These are phyloP conservation scores for Fragaria iinumae DNA, from an alignment of 306 rosid genomes.

Conservation along the genomic window DNA sequence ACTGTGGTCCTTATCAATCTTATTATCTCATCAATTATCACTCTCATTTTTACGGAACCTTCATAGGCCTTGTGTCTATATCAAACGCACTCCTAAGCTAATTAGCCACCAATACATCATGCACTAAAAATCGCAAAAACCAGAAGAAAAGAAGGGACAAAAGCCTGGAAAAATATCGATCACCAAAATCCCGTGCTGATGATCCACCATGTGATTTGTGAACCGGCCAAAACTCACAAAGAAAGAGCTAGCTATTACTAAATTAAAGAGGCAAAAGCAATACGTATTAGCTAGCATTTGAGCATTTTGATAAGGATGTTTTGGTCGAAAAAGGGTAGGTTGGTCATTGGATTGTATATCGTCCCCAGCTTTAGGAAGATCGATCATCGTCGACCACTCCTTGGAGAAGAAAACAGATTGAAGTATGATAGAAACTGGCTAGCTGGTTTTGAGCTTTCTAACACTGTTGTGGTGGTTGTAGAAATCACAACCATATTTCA, in stretches of 20 bases:
- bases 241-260: not conserved
- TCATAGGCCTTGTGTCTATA: slow-evolving; percentile 24
- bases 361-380: not conserved
- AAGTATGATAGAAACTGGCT: not conserved
- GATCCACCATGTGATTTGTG: slow-evolving; percentile 28
- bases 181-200: slow-evolving; percentile 43
- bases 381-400: slow-evolving; percentile 11
- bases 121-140: slow-evolving; percentile 12
- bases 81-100: not conserved
- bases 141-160: slow-evolving; percentile 12
- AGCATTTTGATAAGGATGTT: not conserved
- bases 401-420: not conserved
- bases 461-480: not conserved
- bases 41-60: not conserved
- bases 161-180: slow-evolving; percentile 7
- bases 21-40: not conserved
- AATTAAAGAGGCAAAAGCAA: not conserved
- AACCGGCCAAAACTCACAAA: slow-evolving; percentile 12
- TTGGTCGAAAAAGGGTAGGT: not conserved
- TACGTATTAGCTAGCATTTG: not conserved
- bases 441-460: not conserved
- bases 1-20: slow-evolving; percentile 23
- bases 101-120: slow-evolving; percentile 16
- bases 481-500: slow-evolving; percentile 4
- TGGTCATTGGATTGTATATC: not conserved